Evolutionary conservation across 2,329 filamentous ascomycete species (phyloP), one percentile per base, ranked within the genome.

Genomic region (Colletotrichum higginsianum): DNA sequence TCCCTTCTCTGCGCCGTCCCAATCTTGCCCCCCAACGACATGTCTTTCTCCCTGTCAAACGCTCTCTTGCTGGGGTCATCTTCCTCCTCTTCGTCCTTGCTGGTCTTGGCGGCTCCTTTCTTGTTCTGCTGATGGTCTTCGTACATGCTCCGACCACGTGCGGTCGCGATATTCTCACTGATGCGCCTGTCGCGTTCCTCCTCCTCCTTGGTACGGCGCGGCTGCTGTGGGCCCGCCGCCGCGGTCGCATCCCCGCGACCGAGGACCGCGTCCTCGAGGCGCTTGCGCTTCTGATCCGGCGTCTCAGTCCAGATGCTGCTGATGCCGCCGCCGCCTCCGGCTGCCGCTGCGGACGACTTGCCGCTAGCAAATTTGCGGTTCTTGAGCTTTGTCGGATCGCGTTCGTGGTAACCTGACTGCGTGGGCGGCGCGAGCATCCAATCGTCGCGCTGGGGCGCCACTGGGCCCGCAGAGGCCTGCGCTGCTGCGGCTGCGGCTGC

Each of bases 1-100:
- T 98, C 93, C 76, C 90, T 90, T 75, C 92, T 90, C 84, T 98
- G 91, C 46, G 91, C 87, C 75, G 91, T 85, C 35, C 91, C 92
- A 64, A 98, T 90, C 77, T 89, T 90, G 21, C 90, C 89, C 11
- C 92, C 92, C 2, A 94, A 84, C 49, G 90, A 92, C 90, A 98
- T 98, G 80, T 98, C 96, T 84, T 98, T 98, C 81, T 98, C 94
- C 74, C 91, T 88, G 83, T 98, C 94, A 82, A 98, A 98, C 0
- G 90, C 92, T 72, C 96, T 87, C 82, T 93, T 92, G 81, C 94
- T 98, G 0, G 96, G 96, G 79, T 98, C 95, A 82, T 98, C 96
- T 26, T 96, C 94, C 74, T 94, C 90, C 73, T 91, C 90, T 21
- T 88, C 85, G 8, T 79, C 82, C 73, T 83, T 83, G 67, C 72